A percentile compares a stretch with the other conserved stretches of the same genome.
These are phyloP conservation scores for Xylaria sp. DNA, from an alignment of 2,329 filamentous ascomycete species.

Conservation along the genomic window DNA sequence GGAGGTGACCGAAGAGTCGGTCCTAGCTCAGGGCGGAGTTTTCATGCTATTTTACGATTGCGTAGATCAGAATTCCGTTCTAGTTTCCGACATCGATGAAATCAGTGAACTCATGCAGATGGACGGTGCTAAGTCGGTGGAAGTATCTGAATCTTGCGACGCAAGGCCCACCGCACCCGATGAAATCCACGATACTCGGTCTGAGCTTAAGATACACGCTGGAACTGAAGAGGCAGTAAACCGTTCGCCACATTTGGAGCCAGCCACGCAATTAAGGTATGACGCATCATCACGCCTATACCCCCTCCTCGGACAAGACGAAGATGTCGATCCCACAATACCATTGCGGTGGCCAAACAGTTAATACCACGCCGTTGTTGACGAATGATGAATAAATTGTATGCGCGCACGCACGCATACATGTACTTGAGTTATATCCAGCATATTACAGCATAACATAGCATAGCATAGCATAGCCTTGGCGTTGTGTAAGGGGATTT, in stretches of 20 bases:
- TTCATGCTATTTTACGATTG: slow-evolving; percentile 98
- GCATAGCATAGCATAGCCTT: slow-evolving; percentile 39
- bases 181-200: not conserved
- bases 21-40: slow-evolving; percentile 78
- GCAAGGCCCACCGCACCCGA: not conserved
- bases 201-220: not conserved
- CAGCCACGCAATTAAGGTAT: not conserved
- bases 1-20: slow-evolving; percentile 72
- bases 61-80: slow-evolving; percentile 59
- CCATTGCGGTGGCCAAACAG: slow-evolving; percentile 36
- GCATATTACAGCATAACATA: slow-evolving; percentile 36
- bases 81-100: slow-evolving; percentile 30
- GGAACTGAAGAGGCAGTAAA: not conserved
- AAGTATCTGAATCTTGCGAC: not conserved
- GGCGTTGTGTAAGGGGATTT: slow-evolving; percentile 27
- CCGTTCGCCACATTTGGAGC: not conserved
- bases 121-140: not conserved
- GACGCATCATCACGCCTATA: slow-evolving; percentile 49
- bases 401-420: slow-evolving; percentile 4
- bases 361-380: slow-evolving; percentile 7
- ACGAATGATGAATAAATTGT: not conserved
- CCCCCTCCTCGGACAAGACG: slow-evolving; percentile 51
- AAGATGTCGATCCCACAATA: slow-evolving; percentile 37
- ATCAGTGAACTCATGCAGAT: not conserved
- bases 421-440: slow-evolving; percentile 23